Evolutionary conservation across 441 rosid genomes (phyloP), one percentile per base, ranked within the genome.

Genomic region (Populus hybrid): DNA sequence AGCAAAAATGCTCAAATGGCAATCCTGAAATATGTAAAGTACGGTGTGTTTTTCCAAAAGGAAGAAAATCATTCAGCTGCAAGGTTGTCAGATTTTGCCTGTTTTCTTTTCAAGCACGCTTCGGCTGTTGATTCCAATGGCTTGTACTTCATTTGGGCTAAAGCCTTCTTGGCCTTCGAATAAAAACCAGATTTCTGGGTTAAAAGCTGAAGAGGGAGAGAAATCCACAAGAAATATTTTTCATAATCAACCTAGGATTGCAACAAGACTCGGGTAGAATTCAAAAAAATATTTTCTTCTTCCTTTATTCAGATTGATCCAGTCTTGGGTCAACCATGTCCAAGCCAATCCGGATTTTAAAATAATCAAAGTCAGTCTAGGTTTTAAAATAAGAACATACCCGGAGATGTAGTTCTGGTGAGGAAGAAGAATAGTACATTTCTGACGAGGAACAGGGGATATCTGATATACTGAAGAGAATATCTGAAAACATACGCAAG

Each of bases 21-120:
- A 46, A 16, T 18, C 67, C 71, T 30, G n/a, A 8, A 16, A 35
- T 69, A 24, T 77, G 79, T 85, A 76, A 73, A 82, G 71, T 42
- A 70, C 23, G 21, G 40, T 63, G 70, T 81, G 71, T 69, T 53
- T 53, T 18, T 23, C 65, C 69, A 50, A 14, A 66, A 38, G 34
- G 30, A 50, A 50, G n/a, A 50, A 14, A 16, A 50, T 16, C 59
- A 5, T 16, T 18, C 63, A 67, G 40, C 36, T 28, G 12, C 61
- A 36, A 21, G 21, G 19, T 1, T 73, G 35, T 16, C 36, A 24
- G 18, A 64, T 14, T 35, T 35, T 64, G 76, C 40, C 53, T 1
- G 40, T 24, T 9, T 32, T 30, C 61, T 16, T 16, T 50, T 16
- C 7, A 5, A 16, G 61, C 61, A 53, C 61, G 0, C 59, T 16